These are phyloP conservation scores for Echites panduratus DNA, from an alignment of 257 asterid species.

Conservation along the genomic window DNA sequence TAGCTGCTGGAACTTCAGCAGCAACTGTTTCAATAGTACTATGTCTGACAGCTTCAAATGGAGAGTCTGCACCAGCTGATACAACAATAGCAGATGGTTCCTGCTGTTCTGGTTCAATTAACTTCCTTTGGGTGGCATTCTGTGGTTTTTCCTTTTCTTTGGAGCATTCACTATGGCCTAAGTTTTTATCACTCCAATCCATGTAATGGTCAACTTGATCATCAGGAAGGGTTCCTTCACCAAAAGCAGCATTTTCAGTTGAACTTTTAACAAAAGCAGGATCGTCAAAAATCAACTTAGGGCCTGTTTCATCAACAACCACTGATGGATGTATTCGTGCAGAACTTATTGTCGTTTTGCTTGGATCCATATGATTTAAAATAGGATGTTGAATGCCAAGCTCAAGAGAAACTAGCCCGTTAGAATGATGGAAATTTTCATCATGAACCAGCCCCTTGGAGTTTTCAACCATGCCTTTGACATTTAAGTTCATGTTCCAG, in stretches of 20 bases:
- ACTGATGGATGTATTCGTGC: slow-evolving; percentile 23
- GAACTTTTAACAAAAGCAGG: slow-evolving; percentile 17
- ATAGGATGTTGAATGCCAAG: slow-evolving; percentile 18
- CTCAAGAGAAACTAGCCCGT: slow-evolving; percentile 30
- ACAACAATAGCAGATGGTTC: slow-evolving; percentile 20
- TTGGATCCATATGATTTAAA: slow-evolving; percentile 23
- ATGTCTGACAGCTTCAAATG: slow-evolving; percentile 18
- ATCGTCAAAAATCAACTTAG: slow-evolving; percentile 25
- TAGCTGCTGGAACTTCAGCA: slow-evolving; percentile 22
- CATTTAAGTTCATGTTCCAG: slow-evolving; percentile 31
- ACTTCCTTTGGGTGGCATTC: slow-evolving; percentile 16
- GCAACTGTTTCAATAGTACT: slow-evolving; percentile 21
- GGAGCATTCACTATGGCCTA: slow-evolving; percentile 20
- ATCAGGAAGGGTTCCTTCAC: slow-evolving; percentile 41
- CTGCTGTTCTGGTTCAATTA: slow-evolving; percentile 21
- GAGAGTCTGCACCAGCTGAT: slow-evolving; percentile 27
- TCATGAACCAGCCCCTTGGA: slow-evolving; percentile 25
- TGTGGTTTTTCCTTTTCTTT: slow-evolving; percentile 24
- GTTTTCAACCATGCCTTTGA: slow-evolving; percentile 24
- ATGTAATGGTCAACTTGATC: slow-evolving; percentile 34
- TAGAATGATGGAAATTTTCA: slow-evolving; percentile 24
- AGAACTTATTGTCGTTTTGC: slow-evolving; percentile 21
- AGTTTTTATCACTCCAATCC: slow-evolving; percentile 22
- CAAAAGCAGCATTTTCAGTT: slow-evolving; percentile 19
- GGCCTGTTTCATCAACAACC: slow-evolving; percentile 29